Percentiles rank a stretch among this genome's conserved stretches.
phyloP scores from a whole-genome alignment of 1,284 basidiomycete genomes.

The Rhodotorula sp. region DNA sequence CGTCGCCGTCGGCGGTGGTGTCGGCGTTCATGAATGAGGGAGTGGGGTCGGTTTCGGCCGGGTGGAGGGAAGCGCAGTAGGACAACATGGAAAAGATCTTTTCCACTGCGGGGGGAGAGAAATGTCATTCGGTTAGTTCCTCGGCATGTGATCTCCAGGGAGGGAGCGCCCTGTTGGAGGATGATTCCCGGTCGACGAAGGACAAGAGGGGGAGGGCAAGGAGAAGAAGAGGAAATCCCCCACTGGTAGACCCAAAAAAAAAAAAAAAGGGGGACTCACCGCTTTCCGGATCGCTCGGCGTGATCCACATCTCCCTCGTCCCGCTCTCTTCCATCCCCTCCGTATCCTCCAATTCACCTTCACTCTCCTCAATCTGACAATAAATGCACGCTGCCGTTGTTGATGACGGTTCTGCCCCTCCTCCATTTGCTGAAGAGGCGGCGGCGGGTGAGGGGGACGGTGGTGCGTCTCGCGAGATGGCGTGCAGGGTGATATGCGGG shows the following conservation, averaged over 20 bases:
- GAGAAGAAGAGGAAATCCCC: no score
- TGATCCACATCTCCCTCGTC: constrained; percentile 70
- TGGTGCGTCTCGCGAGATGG: constrained; percentile 65
- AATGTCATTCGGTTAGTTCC: no score
- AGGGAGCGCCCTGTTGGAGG: no score
- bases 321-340: constrained; percentile 48
- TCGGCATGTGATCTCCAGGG: no score
- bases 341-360: constrained; percentile 53
- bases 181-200: no score
- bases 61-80: constrained; percentile 83
- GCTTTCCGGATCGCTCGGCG: constrained; percentile 60
- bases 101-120: constrained; percentile 61
- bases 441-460: background rate
- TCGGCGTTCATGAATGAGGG: background rate
- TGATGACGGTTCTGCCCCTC: constrained; percentile 43
- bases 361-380: constrained; percentile 66
- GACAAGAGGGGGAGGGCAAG: no score
- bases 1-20: no score
- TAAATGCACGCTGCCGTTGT: constrained; percentile 67
- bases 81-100: constrained; percentile 85
- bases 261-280: constrained; percentile 56
- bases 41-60: constrained; percentile 46
- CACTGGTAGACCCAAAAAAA: no score
- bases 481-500: constrained; percentile 82
- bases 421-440: background rate